These are phyloP conservation scores for Komagataella pseudopastoris DNA, from an alignment of 805 yeast species.

Conservation along the genomic window DNA sequence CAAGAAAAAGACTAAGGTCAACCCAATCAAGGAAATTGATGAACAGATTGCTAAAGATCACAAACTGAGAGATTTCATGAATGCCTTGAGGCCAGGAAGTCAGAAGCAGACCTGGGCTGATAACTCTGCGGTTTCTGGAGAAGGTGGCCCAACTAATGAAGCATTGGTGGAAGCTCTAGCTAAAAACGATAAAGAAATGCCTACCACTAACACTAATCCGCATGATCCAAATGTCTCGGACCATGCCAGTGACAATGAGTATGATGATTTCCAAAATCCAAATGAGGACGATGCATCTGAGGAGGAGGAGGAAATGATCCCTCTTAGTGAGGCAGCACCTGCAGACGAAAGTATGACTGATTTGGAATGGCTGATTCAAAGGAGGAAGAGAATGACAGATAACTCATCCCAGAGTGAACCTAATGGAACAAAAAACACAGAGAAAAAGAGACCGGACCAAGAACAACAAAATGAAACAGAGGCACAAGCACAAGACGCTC, in stretches of 20 bases:
- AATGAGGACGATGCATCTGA: slow-evolving; percentile 24
- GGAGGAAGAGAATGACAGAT: slow-evolving; percentile 60
- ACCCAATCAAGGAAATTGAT: slow-evolving; percentile 25
- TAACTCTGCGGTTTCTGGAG: slow-evolving; percentile 34
- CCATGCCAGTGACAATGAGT: slow-evolving; percentile 36
- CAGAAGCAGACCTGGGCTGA: slow-evolving; percentile 68
- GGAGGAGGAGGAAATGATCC: slow-evolving; percentile 16
- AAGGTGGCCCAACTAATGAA: slow-evolving; percentile 30
- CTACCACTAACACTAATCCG: slow-evolving; percentile 6
- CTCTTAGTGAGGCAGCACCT: slow-evolving; percentile 9
- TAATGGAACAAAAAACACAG: slow-evolving; percentile 1
- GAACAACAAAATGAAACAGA: slow-evolving; percentile 6
- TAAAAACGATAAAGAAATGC: slow-evolving; percentile 5
- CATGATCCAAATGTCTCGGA: slow-evolving; percentile 20
- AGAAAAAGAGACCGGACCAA: not conserved
- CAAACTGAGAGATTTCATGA: slow-evolving; percentile 66
- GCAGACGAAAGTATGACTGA: slow-evolving; percentile 42
- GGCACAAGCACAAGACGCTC: not conserved
- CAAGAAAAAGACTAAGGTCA: slow-evolving; percentile 23
- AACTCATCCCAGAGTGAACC: slow-evolving; percentile 11
- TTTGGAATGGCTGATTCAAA: slow-evolving; percentile 74
- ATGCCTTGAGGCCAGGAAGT: slow-evolving; percentile 66
- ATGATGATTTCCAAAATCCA: slow-evolving; percentile 28
- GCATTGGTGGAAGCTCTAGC: slow-evolving; percentile 29
- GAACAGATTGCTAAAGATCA: slow-evolving; percentile 52